Conservation (phyloP, 805 yeast genomes). For the Myxozyma lipomycoides region DNA sequence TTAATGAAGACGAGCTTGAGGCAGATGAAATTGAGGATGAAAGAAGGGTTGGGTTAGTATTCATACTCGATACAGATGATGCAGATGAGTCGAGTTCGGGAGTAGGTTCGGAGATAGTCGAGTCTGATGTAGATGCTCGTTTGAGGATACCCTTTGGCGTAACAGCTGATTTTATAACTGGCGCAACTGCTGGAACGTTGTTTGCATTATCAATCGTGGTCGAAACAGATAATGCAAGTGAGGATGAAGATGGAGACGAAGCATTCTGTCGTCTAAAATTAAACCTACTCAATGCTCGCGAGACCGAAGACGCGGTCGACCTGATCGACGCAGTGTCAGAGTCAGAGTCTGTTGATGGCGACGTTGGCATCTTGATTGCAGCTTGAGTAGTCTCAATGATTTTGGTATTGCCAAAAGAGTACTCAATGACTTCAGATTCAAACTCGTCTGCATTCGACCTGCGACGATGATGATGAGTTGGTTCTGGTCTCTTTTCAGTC, state of each 20-base stretch:
- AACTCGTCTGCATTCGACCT: neutral
- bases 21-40: constrained; percentile 1
- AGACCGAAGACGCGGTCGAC: constrained; percentile 20
- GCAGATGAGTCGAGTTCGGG: neutral
- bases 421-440: constrained; percentile 10
- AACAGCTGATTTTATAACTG: neutral
- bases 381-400: neutral
- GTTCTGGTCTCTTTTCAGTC: constrained; percentile 3
- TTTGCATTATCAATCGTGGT: neutral
- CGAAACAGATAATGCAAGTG: neutral
- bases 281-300: constrained; percentile 14
- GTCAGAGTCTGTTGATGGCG: neutral
- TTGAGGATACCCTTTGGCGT: neutral
- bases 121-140: neutral
- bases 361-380: neutral
- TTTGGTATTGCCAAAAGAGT: constrained; percentile 7
- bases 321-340: constrained; percentile 17
- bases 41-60: neutral
- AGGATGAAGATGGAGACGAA: neutral
- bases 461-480: neutral
- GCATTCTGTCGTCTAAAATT: neutral
- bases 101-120: neutral
- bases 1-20: constrained; percentile 5
- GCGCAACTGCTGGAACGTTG: neutral
- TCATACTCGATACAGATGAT: neutral